These are phyloP conservation scores for Malassezia psittaci DNA, from an alignment of 1,284 basidiomycete genomes.

Conservation along the genomic window DNA sequence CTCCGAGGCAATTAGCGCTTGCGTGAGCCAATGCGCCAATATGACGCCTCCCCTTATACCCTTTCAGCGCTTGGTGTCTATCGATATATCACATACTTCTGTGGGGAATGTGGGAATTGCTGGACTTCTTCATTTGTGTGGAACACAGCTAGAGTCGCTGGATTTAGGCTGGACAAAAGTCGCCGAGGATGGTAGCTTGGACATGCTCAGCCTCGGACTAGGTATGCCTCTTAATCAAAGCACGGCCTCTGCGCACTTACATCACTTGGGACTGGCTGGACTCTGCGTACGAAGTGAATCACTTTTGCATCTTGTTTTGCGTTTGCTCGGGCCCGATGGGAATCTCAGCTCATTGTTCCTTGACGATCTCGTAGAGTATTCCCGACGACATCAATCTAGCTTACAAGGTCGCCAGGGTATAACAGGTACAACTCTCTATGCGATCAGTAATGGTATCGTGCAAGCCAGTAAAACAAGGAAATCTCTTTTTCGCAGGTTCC, in stretches of 20 bases:
- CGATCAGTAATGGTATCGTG: not conserved
- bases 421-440: constrained; percentile 5
- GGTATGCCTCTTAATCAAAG: not conserved
- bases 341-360: constrained; percentile 3
- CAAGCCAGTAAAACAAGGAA: not conserved
- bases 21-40: not conserved
- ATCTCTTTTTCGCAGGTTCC: not conserved
- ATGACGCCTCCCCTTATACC: constrained; percentile 8
- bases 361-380: constrained; percentile 15
- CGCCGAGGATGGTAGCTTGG: constrained; percentile 6
- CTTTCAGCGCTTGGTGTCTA: constrained; percentile 1
- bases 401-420: constrained; percentile 10
- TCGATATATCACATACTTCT: constrained; percentile 13
- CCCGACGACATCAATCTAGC: constrained; percentile 12
- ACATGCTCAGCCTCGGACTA: constrained; percentile 12
- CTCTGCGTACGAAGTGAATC: constrained; percentile 3
- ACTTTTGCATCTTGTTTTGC: not conserved
- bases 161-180: constrained; percentile 13
- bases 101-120: constrained; percentile 12
- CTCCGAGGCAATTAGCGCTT: constrained; percentile 1
- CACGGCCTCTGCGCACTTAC: not conserved
- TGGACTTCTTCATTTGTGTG: constrained; percentile 6
- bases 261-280: constrained; percentile 11
- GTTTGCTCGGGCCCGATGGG: not conserved
- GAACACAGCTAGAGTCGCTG: constrained; percentile 6